Base-by-base conservation (phyloP, 345 rosid genomes). In the Eucalyptus caleyi region DNA sequence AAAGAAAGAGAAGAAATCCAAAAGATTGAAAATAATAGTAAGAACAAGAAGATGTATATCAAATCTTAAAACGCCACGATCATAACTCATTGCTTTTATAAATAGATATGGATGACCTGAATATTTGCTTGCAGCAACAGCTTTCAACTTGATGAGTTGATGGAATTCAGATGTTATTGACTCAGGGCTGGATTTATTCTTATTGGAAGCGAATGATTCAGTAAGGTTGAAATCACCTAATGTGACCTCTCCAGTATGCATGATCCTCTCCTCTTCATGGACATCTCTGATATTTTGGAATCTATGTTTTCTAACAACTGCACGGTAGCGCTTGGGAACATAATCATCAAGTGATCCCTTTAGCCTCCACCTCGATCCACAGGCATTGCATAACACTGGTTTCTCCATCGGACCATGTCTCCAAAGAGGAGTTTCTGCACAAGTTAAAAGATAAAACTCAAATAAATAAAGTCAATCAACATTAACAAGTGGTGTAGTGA, bases 301-400 rank as follows among this genome's bases (percentile, higher is more conserved):
- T 59, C 60, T 91, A 50, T 21, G 87, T 37, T 50, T 72, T 19
- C 72, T 53, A 65, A 67, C 56, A 67, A 34, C 30, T 21, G 44
- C 10, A 88, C 87, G 92, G 12, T 91, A 89, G 89, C 93, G 97
- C 37, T 91, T 94, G 10, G 97, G 97, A 8, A 89, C 87, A 88
- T 95, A 96, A 91, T 96, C 92, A 6, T 26, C 91, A 11, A 96
- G 92, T 56, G 91, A 91, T 50, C 95, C 95, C 42, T 92, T 93
- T 7, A 92, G 65, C 90, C 96, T 92, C 92, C 93, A 94, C 86
- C 97, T 93, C 9, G 97, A 96, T 67, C 97, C 97, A 89, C 97
- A 96, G 3, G 97, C 96, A 91, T 96, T 95, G 94, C 97, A 96
- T 87, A 96, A n/a, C 7, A 96, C 95, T 21, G 96, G 97, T 89